Evolutionary conservation across 2,329 filamentous ascomycete species (phyloP), one percentile per base, ranked within the genome.

Genomic region (Ophiosphaerella herpotricha): DNA sequence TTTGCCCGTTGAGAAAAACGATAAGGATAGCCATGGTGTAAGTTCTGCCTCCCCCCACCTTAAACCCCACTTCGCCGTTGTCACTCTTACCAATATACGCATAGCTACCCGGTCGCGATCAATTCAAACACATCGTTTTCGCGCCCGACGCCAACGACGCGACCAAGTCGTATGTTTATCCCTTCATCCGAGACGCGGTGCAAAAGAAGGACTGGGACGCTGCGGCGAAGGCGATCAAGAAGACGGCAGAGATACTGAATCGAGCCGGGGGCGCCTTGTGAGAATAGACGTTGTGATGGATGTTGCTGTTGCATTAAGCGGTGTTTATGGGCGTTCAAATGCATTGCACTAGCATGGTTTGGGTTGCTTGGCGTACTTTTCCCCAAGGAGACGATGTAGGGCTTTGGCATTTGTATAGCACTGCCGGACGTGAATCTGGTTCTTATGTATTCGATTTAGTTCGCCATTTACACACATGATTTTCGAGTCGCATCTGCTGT

Each of bases 61-160:
- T 21, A 34, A 12, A 16, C 13, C 18, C 31, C 35, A 13, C 33
- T 13, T 13, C 16, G n/a, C 16, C 29, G 21, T 8, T 29, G 26
- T 29, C 11, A 29, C 26, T 29, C 26, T 29, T 50, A 39, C 56
- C 57, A 42, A 64, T 43, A 35, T 6, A 41, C 11, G 4, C 48
- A 46, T 43, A 73, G 70, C 82, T 96, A 4, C 89, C 90, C 34
- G 90, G 90, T 62, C 86, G 93, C 57, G 89, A 89, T 5, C 94
- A 97, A 75, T 99, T 91, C 80, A 96, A 95, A 73, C 94, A 97
- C 74, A 82, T 95, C 66, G 77, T 99, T 48, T 96, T 92, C 69
- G 93, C 89, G 1, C 94, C 94, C 0, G 84, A 90, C 65, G 78
- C 84, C 2, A 92, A 90, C 87, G 86, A 86, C 31, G 84, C 82